phyloP scores from a whole-genome alignment of 2,329 filamentous ascomycete species.

The Didymella glomerata region DNA sequence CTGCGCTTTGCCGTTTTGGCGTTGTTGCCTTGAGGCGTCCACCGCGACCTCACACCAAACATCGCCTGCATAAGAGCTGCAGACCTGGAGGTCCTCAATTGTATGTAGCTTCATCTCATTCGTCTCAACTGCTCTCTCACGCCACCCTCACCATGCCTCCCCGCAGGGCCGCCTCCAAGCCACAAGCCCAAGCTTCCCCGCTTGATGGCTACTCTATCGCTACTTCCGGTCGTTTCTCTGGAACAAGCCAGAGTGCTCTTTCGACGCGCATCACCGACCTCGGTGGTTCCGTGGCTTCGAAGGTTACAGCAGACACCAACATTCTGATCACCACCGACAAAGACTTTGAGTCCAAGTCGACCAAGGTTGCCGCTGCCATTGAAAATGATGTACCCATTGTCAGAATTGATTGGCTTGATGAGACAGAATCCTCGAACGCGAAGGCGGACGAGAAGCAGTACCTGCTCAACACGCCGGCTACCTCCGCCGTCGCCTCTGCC shows the following conservation, averaged over 20 bases:
- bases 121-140: slow-evolving; percentile 1
- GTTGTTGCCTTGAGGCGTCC: slow-evolving; percentile 24
- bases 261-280: slow-evolving; percentile 58
- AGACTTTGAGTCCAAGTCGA: slow-evolving; percentile 60
- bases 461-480: slow-evolving; percentile 33
- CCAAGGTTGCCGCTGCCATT: slow-evolving; percentile 62
- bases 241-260: slow-evolving; percentile 61
- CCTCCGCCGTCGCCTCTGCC: slow-evolving; percentile 13
- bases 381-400: slow-evolving; percentile 64
- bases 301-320: slow-evolving; percentile 61
- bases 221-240: slow-evolving; percentile 68
- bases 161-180: slow-evolving; percentile 33
- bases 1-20: slow-evolving; percentile 5
- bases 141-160: slow-evolving; percentile 34
- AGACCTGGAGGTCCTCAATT: slow-evolving; percentile 5
- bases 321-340: slow-evolving; percentile 65
- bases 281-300: slow-evolving; percentile 60
- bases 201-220: slow-evolving; percentile 63
- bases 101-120: slow-evolving; percentile 21
- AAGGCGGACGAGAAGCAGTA: slow-evolving; percentile 54
- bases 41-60: slow-evolving; percentile 5
- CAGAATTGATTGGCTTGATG: slow-evolving; percentile 67
- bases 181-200: slow-evolving; percentile 39
- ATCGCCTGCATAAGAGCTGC: slow-evolving; percentile 17
- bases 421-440: slow-evolving; percentile 58